Conservation (phyloP, 306 rosid species). For the Cucumis sativus region Cucumber_9930_V3 NC_026655.2:21483001-21483500, state of each 20-base stretch:
- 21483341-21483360: not conserved
- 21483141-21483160: constrained; percentile 15
- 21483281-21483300: not conserved
- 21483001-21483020: constrained; percentile 36
- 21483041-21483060: constrained; percentile 25
- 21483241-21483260: not conserved
- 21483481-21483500: not conserved
- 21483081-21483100: constrained; percentile 2
- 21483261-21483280: not conserved
- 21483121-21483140: constrained; percentile 8
- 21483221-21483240: not conserved
- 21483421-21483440: not conserved
- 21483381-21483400: not conserved
- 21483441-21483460: not conserved
- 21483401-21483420: not conserved
- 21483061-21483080: not conserved
- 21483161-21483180: not conserved
- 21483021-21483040: constrained; percentile 20
- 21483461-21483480: not conserved
- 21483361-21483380: not conserved
- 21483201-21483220: not conserved
- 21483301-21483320: not conserved
- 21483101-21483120: not conserved
- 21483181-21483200: not conserved
- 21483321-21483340: not conserved